These are phyloP conservation scores for Myochromella boudieri DNA, from an alignment of 768 basidiomycete species.

Conservation along the genomic window DNA sequence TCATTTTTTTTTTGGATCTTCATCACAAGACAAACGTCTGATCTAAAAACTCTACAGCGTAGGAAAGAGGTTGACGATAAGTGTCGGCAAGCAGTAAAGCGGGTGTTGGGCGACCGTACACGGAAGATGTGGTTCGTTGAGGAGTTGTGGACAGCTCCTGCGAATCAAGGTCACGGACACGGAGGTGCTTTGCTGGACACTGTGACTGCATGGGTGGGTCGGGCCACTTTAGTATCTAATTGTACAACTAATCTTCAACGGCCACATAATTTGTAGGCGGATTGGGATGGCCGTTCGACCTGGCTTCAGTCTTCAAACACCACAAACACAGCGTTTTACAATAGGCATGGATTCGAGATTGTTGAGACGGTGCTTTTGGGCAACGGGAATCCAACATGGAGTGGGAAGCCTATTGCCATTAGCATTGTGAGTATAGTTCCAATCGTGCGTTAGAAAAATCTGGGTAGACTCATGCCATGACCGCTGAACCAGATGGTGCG, in stretches of 20 bases:
- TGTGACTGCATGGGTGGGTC: constrained; percentile 19
- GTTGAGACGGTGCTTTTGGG: constrained; percentile 22
- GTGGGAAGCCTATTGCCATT: constrained; percentile 23
- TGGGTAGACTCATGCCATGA: background rate
- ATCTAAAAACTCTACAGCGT: constrained; percentile 11
- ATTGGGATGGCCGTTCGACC: constrained; percentile 16
- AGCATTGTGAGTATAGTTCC: constrained; percentile 23
- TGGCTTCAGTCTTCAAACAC: constrained; percentile 27
- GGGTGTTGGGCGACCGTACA: constrained; percentile 19
- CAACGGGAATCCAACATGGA: constrained; percentile 27
- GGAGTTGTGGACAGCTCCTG: constrained; percentile 25
- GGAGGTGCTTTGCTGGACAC: constrained; percentile 27
- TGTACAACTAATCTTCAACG: background rate
- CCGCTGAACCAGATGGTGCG: constrained; percentile 16
- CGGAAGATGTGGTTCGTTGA: constrained; percentile 28
- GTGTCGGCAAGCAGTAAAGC: constrained; percentile 15
- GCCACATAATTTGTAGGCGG: constrained; percentile 22
- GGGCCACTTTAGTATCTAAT: background rate
- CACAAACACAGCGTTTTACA: constrained; percentile 19
- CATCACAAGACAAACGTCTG: background rate
- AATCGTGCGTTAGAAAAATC: background rate
- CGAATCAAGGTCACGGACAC: constrained; percentile 25
- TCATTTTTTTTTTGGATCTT: background rate
- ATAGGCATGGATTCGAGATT: constrained; percentile 18
- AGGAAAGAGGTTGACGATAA: constrained; percentile 17